Evolutionary conservation across 768 basidiomycete genomes (phyloP), one percentile per base, ranked within the genome.

Genomic region (Xerocomus spinulosus): DNA sequence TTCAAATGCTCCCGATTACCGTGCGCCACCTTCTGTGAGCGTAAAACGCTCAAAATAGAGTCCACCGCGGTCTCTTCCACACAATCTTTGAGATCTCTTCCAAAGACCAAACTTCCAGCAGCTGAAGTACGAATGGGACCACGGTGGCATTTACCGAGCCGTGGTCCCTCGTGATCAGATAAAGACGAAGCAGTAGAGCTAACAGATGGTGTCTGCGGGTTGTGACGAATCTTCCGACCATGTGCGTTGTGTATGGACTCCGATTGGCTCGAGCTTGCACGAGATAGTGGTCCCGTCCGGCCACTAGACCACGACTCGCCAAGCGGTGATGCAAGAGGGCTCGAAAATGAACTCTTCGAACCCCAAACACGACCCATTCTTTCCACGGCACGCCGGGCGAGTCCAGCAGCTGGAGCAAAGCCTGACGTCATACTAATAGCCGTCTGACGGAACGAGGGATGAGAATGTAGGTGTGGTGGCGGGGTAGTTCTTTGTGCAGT

Each of bases 381-480:
- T 68, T 88, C 87, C 3, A 86, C 85, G 3, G 88, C 86, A 48
- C 83, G 77, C 59, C 82, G 83, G 9, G 86, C 87, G 9, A 87
- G 73, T 9, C 85, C 86, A 15, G 85, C 84, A 18, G 82, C 83
- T 23, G 85, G 84, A 3, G 81, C 81, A 40, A 87, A 73, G 34
- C 81, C 76, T 32, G 74, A 75, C 3, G 83, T 79, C 70, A 89
- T 81, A 56, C 85, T 87, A 52, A 88, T 75, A 15, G 87, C 78
- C n/a, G 83, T 81, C 58, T 81, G 83, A 18, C 83, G 70, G 51
- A 77, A 68, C 23, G 71, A 68, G 10, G 69, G 65, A 35, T 66
- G 60, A 44, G 47, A 54, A 30, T 51, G 29, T 17, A 23, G 12
- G 18, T 48, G 53, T 29, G 55, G 50, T 1, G 49, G 29, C 21